These are phyloP conservation scores for Ehretia macrophylla DNA, from an alignment of 257 asterid genomes.

Conservation along the genomic window DNA sequence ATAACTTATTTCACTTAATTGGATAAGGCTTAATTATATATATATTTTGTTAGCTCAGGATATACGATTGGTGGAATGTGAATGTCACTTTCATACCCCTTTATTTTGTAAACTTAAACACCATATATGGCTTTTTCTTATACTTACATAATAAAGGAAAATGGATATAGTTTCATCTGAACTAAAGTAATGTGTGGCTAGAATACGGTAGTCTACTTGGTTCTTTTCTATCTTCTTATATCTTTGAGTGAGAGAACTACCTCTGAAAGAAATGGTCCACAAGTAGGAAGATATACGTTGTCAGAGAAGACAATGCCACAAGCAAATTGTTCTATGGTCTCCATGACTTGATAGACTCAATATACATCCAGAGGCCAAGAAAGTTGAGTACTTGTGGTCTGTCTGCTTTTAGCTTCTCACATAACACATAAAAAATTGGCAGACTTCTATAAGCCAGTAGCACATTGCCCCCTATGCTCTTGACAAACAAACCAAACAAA, in stretches of 20 bases:
- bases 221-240: slow-evolving; percentile 36
- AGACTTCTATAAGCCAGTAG: slow-evolving; percentile 43
- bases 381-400: slow-evolving; percentile 28
- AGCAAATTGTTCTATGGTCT: slow-evolving; percentile 67
- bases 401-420: slow-evolving; percentile 26
- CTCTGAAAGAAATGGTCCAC: slow-evolving; percentile 23
- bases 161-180: slow-evolving; percentile 7
- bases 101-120: not conserved
- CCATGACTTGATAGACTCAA: slow-evolving; percentile 32
- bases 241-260: slow-evolving; percentile 12
- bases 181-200: slow-evolving; percentile 34
- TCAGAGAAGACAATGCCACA: slow-evolving; percentile 66
- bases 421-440: slow-evolving; percentile 15
- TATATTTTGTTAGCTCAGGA: too few species aligned
- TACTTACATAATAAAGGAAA: not conserved
- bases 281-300: slow-evolving; percentile 29
- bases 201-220: slow-evolving; percentile 26
- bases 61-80: not conserved
- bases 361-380: slow-evolving; percentile 25
- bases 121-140: not conserved
- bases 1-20: too few species aligned
- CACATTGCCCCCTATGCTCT: slow-evolving; percentile 57
- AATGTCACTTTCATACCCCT: not conserved
- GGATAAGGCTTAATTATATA: too few species aligned
- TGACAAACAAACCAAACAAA: slow-evolving; percentile 61